Percentiles rank a stretch among this genome's conserved stretches.
Evolutionary conservation across 2,329 filamentous ascomycete species (phyloP).

Genomic region (Cryphonectria japonica): DNA sequence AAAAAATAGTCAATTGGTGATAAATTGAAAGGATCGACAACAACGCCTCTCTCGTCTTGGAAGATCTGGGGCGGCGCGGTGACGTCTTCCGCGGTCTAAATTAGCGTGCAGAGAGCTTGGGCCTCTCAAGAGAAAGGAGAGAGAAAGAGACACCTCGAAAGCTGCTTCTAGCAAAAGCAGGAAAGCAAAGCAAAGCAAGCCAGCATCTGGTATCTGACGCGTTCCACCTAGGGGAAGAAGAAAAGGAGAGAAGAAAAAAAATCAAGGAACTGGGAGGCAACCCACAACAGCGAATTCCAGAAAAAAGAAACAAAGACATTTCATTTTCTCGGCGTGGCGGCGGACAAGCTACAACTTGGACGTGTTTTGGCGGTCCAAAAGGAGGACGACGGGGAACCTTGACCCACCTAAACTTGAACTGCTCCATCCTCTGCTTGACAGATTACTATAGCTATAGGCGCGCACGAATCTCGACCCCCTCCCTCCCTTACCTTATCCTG

Average conservation of each 20-base stretch:
- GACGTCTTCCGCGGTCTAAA: conserved; percentile 12
- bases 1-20: neutral
- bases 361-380: neutral
- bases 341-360: neutral
- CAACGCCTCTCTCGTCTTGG: neutral
- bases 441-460: conserved; percentile 16
- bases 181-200: neutral
- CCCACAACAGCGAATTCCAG: neutral
- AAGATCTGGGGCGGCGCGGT: neutral
- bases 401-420: neutral
- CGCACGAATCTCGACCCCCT: conserved; percentile 22
- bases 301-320: neutral
- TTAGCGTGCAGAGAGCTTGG: conserved; percentile 12
- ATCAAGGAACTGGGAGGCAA: neutral
- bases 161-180: neutral
- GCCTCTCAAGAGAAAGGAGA: neutral
- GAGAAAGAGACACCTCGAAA: neutral
- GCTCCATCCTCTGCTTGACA: neutral
- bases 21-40: neutral
- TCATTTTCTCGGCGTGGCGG: neutral
- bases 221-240: neutral
- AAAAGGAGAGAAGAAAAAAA: neutral
- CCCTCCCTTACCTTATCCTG: neutral
- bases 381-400: neutral
- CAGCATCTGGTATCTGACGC: neutral